Evolutionary conservation across 2,329 filamentous ascomycete genomes (phyloP).

Genomic region (Aureobasidium pullulans): DNA sequence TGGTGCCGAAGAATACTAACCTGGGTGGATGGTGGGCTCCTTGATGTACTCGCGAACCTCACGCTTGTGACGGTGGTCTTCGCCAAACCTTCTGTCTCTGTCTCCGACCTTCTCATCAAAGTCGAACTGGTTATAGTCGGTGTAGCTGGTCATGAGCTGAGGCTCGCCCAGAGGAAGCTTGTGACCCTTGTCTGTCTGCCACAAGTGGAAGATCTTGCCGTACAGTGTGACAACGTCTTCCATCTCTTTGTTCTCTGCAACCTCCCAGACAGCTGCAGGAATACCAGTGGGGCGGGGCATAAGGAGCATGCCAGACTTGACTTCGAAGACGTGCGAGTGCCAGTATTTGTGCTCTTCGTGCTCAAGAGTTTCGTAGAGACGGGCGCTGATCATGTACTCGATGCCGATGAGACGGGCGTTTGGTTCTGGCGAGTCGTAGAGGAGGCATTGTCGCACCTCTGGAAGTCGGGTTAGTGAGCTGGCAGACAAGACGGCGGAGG

Average conservation of each 20-base stretch:
- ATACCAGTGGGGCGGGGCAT: conserved; percentile 56
- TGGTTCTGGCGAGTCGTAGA: conserved; percentile 65
- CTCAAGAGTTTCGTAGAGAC: conserved; percentile 59
- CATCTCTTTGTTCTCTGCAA: conserved; percentile 74
- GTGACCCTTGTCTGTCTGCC: conserved; percentile 74
- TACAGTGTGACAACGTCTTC: conserved; percentile 66
- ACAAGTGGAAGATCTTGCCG: conserved; percentile 79
- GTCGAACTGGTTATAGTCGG: conserved; percentile 41
- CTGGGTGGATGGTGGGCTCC: conserved; percentile 38
- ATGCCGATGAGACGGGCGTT: conserved; percentile 71
- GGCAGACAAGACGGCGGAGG: not conserved
- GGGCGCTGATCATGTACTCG: conserved; percentile 77
- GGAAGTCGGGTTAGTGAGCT: not conserved
- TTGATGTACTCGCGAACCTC: conserved; percentile 47
- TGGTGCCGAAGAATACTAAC: not conserved
- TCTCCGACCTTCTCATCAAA: conserved; percentile 41
- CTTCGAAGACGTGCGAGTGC: conserved; percentile 71
- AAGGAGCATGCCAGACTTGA: conserved; percentile 72
- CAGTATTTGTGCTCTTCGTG: conserved; percentile 64
- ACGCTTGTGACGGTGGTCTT: conserved; percentile 45
- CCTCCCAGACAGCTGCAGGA: conserved; percentile 60
- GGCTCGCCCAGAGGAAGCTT: conserved; percentile 53
- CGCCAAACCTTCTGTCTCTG: conserved; percentile 48
- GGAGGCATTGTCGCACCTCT: conserved; percentile 76
- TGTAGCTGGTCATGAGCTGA: conserved; percentile 58